Percentiles rank a stretch among this genome's conserved stretches.
These are phyloP conservation scores for Salix exigua DNA, from an alignment of 345 rosid genomes.

Conservation along the genomic window DNA sequence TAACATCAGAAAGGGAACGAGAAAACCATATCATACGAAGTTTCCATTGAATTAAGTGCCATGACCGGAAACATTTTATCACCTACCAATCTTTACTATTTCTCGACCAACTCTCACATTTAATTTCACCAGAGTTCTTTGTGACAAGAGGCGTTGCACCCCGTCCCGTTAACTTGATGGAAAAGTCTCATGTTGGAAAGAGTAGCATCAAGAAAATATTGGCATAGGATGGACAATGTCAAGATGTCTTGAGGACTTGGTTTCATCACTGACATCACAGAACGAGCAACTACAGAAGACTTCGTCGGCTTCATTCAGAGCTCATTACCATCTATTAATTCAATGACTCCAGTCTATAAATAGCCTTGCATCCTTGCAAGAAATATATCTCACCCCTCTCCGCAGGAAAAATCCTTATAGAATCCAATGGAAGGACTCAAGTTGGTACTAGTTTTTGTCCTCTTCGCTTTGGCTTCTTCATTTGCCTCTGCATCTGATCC, in stretches of 20 bases:
- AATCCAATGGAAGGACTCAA: not conserved
- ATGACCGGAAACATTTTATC: too few relatives aligned
- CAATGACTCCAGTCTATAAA: not conserved
- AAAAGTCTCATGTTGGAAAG: too few relatives aligned
- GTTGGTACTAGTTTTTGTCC: not conserved
- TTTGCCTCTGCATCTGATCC: constrained; percentile 1
- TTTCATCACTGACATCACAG: not conserved
- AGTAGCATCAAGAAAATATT: too few relatives aligned
- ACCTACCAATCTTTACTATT: too few relatives aligned
- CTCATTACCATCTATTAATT: not conserved
- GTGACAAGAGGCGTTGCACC: too few relatives aligned
- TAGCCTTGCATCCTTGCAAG: not conserved
- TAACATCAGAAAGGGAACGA: too few relatives aligned
- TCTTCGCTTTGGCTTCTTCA: not conserved
- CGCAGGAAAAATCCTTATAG: not conserved
- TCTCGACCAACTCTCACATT: too few relatives aligned
- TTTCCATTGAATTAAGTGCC: too few relatives aligned
- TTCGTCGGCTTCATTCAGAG: not conserved
- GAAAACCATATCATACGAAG: too few relatives aligned
- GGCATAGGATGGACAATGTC: too few relatives aligned
- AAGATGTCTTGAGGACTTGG: not conserved
- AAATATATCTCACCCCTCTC: not conserved
- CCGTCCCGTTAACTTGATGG: too few relatives aligned
- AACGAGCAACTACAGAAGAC: not conserved
- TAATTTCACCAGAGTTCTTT: too few relatives aligned